Conservation (phyloP, 129 eudicot genomes). For the Rutidosis leptorrhynchoides region DNA sequence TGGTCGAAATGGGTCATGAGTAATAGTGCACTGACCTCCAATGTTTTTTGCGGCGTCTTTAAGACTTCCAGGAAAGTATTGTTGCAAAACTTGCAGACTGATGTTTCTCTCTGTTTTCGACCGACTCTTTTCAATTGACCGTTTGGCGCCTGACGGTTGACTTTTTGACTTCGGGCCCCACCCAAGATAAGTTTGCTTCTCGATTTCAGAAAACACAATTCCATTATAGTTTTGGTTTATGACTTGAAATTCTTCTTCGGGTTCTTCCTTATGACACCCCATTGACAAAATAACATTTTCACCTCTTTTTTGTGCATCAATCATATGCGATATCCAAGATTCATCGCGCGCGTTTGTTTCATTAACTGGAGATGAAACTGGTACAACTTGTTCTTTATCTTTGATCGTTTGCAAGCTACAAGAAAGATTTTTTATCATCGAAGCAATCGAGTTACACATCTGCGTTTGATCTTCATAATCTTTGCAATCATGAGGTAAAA, state of each 20-base stretch:
- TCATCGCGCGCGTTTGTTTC: constrained; percentile 32
- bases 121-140: constrained; percentile 36
- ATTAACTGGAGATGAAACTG: constrained; percentile 21
- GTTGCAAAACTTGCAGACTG: constrained; percentile 55
- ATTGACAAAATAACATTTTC: constrained; percentile 50
- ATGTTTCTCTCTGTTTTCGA: constrained; percentile 47
- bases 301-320: constrained; percentile 60
- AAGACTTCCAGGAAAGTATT: constrained; percentile 63
- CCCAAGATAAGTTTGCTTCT: constrained; percentile 27
- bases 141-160: constrained; percentile 25
- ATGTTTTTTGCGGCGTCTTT: constrained; percentile 68
- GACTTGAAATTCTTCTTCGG: constrained; percentile 49
- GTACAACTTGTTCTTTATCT: constrained; percentile 30
- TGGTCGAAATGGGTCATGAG: too few species aligned
- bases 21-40: constrained; percentile 52
- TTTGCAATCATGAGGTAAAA: constrained; percentile 47
- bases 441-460: constrained; percentile 28
- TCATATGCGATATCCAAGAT: constrained; percentile 54
- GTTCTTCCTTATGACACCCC: constrained; percentile 56
- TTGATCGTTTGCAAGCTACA: constrained; percentile 37
- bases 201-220: constrained; percentile 25
- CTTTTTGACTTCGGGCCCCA: constrained; percentile 28
- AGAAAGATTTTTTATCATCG: constrained; percentile 34
- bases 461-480: constrained; percentile 38
- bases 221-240: constrained; percentile 38